phyloP scores from a whole-genome alignment of 202 grass and related monocot species.

The Carex sylvatica region DNA sequence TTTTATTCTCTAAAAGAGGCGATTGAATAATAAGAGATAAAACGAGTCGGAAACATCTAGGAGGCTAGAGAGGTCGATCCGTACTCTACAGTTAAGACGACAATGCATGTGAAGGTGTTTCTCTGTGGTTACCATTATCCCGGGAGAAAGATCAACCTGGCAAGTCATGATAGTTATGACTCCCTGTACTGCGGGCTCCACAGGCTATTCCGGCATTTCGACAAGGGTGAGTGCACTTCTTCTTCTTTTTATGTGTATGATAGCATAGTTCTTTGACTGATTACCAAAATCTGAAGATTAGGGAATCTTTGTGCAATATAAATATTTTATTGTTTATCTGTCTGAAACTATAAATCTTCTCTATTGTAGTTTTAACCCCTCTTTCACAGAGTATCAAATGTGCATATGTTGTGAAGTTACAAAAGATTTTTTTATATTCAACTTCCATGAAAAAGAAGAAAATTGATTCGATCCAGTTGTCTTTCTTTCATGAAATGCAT shows the following conservation, averaged over 20 bases:
- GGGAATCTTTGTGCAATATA: not conserved
- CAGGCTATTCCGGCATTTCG: slow-evolving; percentile 27
- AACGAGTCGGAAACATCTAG: not conserved
- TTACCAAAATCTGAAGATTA: not conserved
- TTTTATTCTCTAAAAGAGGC: not conserved
- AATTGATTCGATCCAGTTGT: not conserved
- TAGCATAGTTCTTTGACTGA: not conserved
- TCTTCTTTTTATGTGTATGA: not conserved
- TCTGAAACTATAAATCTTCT: not conserved
- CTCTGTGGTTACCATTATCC: slow-evolving; percentile 12
- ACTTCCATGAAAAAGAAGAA: not conserved
- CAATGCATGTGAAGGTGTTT: slow-evolving; percentile 25
- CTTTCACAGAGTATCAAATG: not conserved
- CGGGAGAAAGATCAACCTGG: slow-evolving; percentile 25
- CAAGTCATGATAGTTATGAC: slow-evolving; percentile 17
- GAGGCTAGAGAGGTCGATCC: not conserved
- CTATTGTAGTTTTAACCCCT: not conserved
- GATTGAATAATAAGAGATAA: not conserved
- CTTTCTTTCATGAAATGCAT: not conserved
- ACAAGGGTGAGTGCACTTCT: slow-evolving; percentile 11
- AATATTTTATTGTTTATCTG: not conserved
- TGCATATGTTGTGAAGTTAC: not conserved
- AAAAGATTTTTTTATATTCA: not conserved
- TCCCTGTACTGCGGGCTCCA: slow-evolving; percentile 25
- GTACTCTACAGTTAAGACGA: too few relatives aligned